Evolutionary conservation across 2,329 filamentous ascomycete species (phyloP).

Genomic region (Beauveria asiatica): DNA sequence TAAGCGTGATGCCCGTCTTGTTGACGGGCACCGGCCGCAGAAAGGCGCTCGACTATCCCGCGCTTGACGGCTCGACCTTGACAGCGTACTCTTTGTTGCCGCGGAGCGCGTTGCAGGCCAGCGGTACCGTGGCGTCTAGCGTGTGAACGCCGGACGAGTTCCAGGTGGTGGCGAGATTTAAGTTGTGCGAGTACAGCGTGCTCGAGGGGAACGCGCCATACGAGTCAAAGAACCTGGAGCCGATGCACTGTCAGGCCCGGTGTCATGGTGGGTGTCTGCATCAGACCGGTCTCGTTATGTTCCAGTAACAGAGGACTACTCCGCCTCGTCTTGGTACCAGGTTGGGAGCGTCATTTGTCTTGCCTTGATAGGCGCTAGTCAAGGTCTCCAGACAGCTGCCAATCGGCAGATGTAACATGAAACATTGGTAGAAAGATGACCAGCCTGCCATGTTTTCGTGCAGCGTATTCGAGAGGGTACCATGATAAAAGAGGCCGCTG

Average conservation of each 20-base stretch:
- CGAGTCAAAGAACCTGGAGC: slow-evolving; percentile 17
- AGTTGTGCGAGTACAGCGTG: slow-evolving; percentile 17
- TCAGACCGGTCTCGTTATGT: background rate
- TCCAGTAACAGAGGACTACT: background rate
- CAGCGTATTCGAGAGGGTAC: too few species aligned
- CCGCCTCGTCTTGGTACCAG: background rate
- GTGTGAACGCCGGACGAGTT: slow-evolving; percentile 18
- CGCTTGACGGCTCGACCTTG: slow-evolving; percentile 7
- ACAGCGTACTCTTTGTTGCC: slow-evolving; percentile 12
- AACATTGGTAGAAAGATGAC: background rate
- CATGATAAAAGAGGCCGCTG: background rate
- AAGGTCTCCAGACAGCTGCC: background rate
- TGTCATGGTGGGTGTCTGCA: background rate
- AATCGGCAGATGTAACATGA: background rate
- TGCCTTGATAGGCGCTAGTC: background rate
- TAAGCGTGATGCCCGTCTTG: slow-evolving; percentile 15
- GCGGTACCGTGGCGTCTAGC: slow-evolving; percentile 16
- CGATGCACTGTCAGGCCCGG: slow-evolving; percentile 19
- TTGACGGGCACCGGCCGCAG: slow-evolving; percentile 13
- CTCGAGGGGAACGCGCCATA: slow-evolving; percentile 16
- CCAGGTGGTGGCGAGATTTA: slow-evolving; percentile 17
- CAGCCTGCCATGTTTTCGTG: too few species aligned
- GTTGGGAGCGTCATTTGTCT: background rate
- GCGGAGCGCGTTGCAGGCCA: slow-evolving; percentile 18
- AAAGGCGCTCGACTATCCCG: slow-evolving; percentile 14